Conservation (phyloP, 257 asterid species). For the Vinca minor region DNA sequence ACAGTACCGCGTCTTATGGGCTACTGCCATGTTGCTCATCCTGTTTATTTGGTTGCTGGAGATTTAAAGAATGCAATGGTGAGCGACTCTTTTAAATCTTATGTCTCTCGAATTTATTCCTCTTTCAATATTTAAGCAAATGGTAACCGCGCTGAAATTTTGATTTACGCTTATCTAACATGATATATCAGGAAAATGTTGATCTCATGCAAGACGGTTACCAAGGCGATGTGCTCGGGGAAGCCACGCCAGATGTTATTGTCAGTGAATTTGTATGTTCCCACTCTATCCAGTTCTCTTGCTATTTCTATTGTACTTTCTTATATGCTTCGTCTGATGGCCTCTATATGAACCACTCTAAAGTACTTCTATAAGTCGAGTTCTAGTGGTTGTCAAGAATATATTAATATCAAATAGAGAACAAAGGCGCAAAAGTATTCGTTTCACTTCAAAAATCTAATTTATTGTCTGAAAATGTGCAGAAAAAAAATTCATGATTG, state of each 20-base stretch:
- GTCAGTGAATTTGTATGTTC: conserved; percentile 84
- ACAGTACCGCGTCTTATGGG: conserved; percentile 99
- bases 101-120: not conserved
- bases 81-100: conserved; percentile 16
- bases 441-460: not conserved
- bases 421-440: not conserved
- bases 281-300: conserved; percentile 5
- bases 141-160: not conserved
- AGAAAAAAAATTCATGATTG: not conserved
- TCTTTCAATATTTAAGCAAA: not conserved
- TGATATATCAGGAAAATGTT: conserved; percentile 49
- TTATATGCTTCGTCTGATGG: not conserved
- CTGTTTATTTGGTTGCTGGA: conserved; percentile 71
- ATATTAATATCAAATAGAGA: not conserved
- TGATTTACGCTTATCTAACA: not conserved
- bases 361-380: not conserved
- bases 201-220: conserved; percentile 77
- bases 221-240: conserved; percentile 81
- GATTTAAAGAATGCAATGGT: conserved; percentile 41
- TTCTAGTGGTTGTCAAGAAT: not conserved
- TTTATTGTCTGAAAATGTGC: not conserved
- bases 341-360: not conserved
- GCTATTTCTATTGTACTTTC: not conserved
- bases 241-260: conserved; percentile 86
- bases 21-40: conserved; percentile 97